Evolutionary conservation across 1,139 yeast species (phyloP).

Genomic region (Geotrichum fermentans): DNA sequence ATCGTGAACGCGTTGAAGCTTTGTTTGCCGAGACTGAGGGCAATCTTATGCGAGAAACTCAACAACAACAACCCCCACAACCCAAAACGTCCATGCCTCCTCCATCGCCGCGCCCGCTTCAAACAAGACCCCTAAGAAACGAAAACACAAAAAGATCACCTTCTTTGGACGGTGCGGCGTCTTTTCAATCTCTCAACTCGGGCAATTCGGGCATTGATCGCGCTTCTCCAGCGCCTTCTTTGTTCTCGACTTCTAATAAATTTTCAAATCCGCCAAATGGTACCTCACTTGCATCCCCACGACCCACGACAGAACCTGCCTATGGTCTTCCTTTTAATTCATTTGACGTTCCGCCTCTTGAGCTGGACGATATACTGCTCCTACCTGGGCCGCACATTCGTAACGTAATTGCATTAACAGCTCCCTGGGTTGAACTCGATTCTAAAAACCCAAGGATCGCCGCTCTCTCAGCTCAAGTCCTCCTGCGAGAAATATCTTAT

Average conservation of each 20-base stretch:
- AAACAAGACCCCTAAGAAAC: constrained; percentile 8
- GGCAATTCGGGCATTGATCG: constrained; percentile 14
- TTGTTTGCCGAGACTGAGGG: constrained; percentile 27
- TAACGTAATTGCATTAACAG: constrained; percentile 48
- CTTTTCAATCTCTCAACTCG: constrained; percentile 14
- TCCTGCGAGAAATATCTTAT: constrained; percentile 52
- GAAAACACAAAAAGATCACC: constrained; percentile 13
- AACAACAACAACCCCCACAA: constrained; percentile 5
- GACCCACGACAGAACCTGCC: constrained; percentile 6
- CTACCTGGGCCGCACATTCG: constrained; percentile 39
- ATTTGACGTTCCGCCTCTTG: constrained; percentile 20
- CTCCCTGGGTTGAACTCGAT: constrained; percentile 64
- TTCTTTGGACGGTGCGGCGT: constrained; percentile 17
- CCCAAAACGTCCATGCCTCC: constrained; percentile 8
- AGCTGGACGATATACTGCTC: constrained; percentile 33
- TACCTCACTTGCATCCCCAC: constrained; percentile 15
- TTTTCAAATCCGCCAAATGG: constrained; percentile 12
- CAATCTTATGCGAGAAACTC: constrained; percentile 7
- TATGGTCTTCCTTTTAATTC: constrained; percentile 18
- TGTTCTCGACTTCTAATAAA: constrained; percentile 15
- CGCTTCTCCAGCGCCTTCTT: constrained; percentile 18
- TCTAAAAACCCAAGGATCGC: constrained; percentile 46
- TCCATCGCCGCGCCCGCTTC: constrained; percentile 12
- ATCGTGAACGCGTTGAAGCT: constrained; percentile 32
- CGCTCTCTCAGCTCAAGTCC: constrained; percentile 50